Base-by-base conservation (phyloP, 768 basidiomycete genomes). In the Psilocybe cyanescens region DNA sequence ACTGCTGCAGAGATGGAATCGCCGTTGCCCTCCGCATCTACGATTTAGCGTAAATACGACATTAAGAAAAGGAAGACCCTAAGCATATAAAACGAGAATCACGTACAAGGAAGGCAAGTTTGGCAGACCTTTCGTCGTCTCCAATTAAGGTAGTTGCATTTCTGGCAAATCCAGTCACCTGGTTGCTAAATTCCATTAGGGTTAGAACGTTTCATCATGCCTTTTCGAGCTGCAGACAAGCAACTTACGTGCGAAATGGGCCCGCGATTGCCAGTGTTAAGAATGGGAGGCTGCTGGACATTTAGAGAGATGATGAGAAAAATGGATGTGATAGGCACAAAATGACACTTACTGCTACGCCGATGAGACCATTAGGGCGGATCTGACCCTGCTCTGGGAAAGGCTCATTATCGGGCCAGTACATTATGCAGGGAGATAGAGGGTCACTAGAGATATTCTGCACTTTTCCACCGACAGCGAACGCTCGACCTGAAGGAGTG, bases 71-170 rank as follows among this genome's bases (percentile, higher is more conserved):
- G 39, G n/a, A 44, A 14, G 41, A 12, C 41, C 24, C 24, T 24
- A 24, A 24, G 24, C 24, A 24, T 24, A 24, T 24, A 24, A 24
- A 44, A 16, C 30, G 4, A 52, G 54, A 49, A 11, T 41, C 29
- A 82, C 88, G 65, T 68, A 92, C 91, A 94, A 51, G 92, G 92
- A 62, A 86, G 84, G 74, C 92, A 94, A 8, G 91, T 93, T 80
- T 94, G 92, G 76, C 92, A 95, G 61, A 95, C 93, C 74, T 94
- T 94, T 58, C 92, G 79, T 60, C 92, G 77, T 65, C 92, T 82
- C 92, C 92, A 95, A 72, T 95, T 95, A 65, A 93, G 74, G 75
- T 95, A 94, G 69, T 90, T 90, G 74, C 93, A 95, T 71, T 90
- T 91, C 65, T 81, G 79, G 75, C 92, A 95, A 58, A 92, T 81